Evolutionary conservation across 768 basidiomycete species (phyloP).

Genomic region (Auricularia sp.): DNA sequence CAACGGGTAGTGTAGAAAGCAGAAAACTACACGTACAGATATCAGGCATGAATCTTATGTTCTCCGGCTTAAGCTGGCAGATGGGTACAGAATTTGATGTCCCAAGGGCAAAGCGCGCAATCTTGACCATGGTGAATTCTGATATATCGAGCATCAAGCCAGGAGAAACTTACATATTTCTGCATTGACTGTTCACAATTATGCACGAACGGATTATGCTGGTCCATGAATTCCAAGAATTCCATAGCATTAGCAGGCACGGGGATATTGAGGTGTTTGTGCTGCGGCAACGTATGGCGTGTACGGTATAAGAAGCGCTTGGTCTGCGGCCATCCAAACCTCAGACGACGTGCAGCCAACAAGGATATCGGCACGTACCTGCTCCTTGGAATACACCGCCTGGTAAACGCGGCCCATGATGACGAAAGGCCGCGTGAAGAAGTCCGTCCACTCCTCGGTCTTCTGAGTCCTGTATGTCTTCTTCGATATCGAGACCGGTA

Average conservation of each 20-base stretch:
- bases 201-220: conserved; percentile 39
- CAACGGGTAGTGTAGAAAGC: no score
- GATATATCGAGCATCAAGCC: not conserved
- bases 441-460: conserved; percentile 26
- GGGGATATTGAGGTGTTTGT: no score
- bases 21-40: no score
- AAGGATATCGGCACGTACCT: conserved; percentile 35
- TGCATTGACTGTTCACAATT: conserved; percentile 36
- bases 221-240: conserved; percentile 39
- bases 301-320: no score
- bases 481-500: conserved; percentile 38
- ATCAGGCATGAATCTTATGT: conserved; percentile 35
- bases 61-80: conserved; percentile 23
- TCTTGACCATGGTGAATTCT: conserved; percentile 41
- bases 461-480: conserved; percentile 19
- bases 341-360: no score
- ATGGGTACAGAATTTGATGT: conserved; percentile 58
- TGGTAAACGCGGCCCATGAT: conserved; percentile 46
- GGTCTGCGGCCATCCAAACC: no score
- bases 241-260: conserved; percentile 18
- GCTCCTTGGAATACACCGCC: conserved; percentile 52
- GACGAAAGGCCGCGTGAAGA: conserved; percentile 40
- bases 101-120: conserved; percentile 53
- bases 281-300: no score
- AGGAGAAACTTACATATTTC: not conserved